Percentiles rank a stretch among this genome's conserved stretches.
phyloP scores from a whole-genome alignment of 2,329 filamentous ascomycete genomes.

The Elsinoe arachidis region DNA sequence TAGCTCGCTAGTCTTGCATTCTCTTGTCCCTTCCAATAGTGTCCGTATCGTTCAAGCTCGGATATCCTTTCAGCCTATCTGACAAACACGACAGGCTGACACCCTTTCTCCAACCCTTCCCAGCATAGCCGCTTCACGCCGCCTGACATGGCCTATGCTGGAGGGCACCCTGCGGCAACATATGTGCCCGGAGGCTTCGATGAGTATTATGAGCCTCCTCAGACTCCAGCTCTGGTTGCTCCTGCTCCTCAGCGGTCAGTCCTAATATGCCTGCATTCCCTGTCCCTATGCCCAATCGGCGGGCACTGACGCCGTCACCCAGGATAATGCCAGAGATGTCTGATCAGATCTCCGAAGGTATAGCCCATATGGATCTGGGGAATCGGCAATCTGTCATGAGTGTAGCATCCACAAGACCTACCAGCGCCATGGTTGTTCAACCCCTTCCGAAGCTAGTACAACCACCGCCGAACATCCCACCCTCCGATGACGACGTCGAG shows the following conservation, averaged over 20 bases:
- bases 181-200: conserved; percentile 60
- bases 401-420: conserved; percentile 27
- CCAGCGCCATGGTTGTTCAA: conserved; percentile 69
- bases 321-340: conserved; percentile 94
- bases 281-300: conserved; percentile 20
- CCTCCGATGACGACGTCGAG: conserved; percentile 90
- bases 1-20: conserved; percentile 3
- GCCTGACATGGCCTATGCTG: conserved; percentile 17
- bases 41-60: conserved; percentile 4
- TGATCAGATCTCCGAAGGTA: conserved; percentile 90
- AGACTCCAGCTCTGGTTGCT: conserved; percentile 54
- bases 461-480: conserved; percentile 77
- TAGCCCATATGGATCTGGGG: conserved; percentile 70
- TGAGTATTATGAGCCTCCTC: conserved; percentile 55
- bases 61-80: conserved; percentile 7
- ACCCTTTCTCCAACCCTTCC: neutral
- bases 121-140: conserved; percentile 2
- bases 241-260: conserved; percentile 61
- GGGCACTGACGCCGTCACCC: conserved; percentile 20
- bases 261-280: conserved; percentile 20
- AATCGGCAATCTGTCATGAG: conserved; percentile 31
- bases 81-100: conserved; percentile 1
- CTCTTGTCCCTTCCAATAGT: neutral
- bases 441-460: conserved; percentile 79
- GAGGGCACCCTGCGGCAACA: conserved; percentile 42